Evolutionary conservation across 2,329 filamentous ascomycete genomes (phyloP).

Genomic region (Penicillium rolfsii): DNA sequence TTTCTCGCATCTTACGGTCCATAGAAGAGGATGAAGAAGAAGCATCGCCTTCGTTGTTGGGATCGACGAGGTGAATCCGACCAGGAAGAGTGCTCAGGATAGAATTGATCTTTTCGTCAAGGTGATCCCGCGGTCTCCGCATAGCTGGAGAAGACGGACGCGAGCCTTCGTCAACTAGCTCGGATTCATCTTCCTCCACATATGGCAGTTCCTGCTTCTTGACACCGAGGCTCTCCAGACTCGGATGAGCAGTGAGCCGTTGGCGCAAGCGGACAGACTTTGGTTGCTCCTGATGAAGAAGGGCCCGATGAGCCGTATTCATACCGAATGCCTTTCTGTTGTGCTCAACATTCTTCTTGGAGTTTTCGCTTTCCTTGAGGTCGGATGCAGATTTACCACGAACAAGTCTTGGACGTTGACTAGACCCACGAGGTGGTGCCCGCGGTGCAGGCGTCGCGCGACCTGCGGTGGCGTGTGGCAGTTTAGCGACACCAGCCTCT

Average conservation of each 20-base stretch:
- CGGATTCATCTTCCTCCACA: slow-evolving; percentile 26
- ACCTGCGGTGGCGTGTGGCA: slow-evolving; percentile 4
- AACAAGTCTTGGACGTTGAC: slow-evolving; percentile 16
- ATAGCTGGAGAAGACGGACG: slow-evolving; percentile 47
- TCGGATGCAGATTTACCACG: slow-evolving; percentile 27
- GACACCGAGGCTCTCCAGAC: slow-evolving; percentile 38
- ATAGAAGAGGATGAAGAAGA: slow-evolving; percentile 39
- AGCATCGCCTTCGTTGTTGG: slow-evolving; percentile 42
- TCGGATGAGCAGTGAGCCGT: slow-evolving; percentile 37
- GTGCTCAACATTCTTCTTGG: slow-evolving; percentile 25
- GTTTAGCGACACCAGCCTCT: slow-evolving; percentile 22
- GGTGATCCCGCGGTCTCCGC: slow-evolving; percentile 62
- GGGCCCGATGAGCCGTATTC: slow-evolving; percentile 23
- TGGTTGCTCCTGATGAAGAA: slow-evolving; percentile 27
- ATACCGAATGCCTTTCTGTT: slow-evolving; percentile 23
- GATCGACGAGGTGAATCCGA: slow-evolving; percentile 71
- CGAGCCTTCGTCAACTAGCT: slow-evolving; percentile 26
- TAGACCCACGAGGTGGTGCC: slow-evolving; percentile 12
- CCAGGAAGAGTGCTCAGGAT: slow-evolving; percentile 78
- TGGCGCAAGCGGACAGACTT: slow-evolving; percentile 33
- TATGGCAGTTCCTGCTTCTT: slow-evolving; percentile 32
- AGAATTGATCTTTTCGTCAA: slow-evolving; percentile 78
- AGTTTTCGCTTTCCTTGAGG: slow-evolving; percentile 19
- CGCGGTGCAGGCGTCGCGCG: slow-evolving; percentile 12
- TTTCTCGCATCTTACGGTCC: slow-evolving; percentile 48